These are phyloP conservation scores for Tubosaeta sp. DNA, from an alignment of 768 basidiomycete genomes.

Conservation along the genomic window DNA sequence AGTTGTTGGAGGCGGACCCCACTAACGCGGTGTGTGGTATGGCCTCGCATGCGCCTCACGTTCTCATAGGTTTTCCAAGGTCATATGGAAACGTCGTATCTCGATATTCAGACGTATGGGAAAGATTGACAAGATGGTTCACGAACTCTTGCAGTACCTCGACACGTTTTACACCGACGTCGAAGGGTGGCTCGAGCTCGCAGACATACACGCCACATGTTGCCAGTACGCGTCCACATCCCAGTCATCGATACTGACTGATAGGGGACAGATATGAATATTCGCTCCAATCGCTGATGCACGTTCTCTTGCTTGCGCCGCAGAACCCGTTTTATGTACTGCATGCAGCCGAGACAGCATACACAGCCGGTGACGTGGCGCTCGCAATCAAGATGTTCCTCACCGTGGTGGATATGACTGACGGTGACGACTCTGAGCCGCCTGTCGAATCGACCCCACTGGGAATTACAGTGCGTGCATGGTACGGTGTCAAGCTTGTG, in stretches of 20 bases:
- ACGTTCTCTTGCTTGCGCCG: constrained; percentile 76
- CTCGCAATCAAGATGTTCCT: constrained; percentile 79
- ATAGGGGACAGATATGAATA: constrained; percentile 53
- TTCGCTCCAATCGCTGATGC: constrained; percentile 73
- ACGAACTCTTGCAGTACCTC: constrained; percentile 66
- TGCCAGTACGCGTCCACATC: constrained; percentile 53
- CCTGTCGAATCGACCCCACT: constrained; percentile 48
- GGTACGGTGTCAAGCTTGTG: constrained; percentile 83
- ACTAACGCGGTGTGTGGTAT: constrained; percentile 61
- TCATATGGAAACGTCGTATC: constrained; percentile 77
- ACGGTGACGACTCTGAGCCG: constrained; percentile 47
- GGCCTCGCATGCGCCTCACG: neutral
- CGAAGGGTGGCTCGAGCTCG: constrained; percentile 85
- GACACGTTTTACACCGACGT: constrained; percentile 88
- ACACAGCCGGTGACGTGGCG: constrained; percentile 69
- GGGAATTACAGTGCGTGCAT: constrained; percentile 63
- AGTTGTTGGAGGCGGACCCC: constrained; percentile 57
- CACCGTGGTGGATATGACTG: constrained; percentile 73
- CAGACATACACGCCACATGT: constrained; percentile 71
- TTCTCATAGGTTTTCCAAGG: constrained; percentile 29
- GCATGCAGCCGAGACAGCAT: constrained; percentile 86
- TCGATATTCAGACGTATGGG: constrained; percentile 64
- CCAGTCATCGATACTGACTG: neutral
- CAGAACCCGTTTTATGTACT: constrained; percentile 83
- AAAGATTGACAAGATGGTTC: constrained; percentile 60